Conservation (phyloP, 495 filamentous ascomycete genomes). For the Schizothecium vesticola region DNA sequence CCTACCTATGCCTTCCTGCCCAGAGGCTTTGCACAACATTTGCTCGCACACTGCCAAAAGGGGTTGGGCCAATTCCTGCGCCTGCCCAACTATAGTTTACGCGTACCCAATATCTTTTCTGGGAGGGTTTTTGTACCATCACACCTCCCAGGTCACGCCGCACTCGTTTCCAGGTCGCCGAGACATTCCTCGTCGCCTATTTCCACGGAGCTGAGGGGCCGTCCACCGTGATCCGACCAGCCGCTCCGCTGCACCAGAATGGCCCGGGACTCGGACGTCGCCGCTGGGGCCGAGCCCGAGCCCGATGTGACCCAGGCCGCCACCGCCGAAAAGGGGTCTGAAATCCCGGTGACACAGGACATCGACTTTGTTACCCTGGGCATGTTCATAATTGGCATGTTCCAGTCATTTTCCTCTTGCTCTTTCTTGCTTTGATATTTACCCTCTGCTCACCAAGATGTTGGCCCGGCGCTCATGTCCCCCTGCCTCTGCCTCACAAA, state of each 20-base stretch:
- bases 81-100: neutral
- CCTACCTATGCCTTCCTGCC: neutral
- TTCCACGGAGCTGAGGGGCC: neutral
- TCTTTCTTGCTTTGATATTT: neutral
- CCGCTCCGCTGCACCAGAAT: neutral
- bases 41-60: neutral
- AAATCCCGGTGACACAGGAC: constrained; percentile 26
- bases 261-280: neutral
- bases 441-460: neutral
- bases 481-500: neutral
- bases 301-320: neutral
- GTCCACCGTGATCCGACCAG: neutral
- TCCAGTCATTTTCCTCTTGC: neutral
- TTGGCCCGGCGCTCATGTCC: neutral
- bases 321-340: neutral
- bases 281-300: neutral
- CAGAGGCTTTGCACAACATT: neutral
- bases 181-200: neutral
- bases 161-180: neutral
- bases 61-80: neutral
- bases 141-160: neutral
- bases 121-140: neutral
- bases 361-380: constrained; percentile 84
- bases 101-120: neutral
- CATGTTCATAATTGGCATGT: constrained; percentile 91